phyloP scores from a whole-genome alignment of 371 early-diverging fungal genomes.

The Rhizopus sp. region DNA sequence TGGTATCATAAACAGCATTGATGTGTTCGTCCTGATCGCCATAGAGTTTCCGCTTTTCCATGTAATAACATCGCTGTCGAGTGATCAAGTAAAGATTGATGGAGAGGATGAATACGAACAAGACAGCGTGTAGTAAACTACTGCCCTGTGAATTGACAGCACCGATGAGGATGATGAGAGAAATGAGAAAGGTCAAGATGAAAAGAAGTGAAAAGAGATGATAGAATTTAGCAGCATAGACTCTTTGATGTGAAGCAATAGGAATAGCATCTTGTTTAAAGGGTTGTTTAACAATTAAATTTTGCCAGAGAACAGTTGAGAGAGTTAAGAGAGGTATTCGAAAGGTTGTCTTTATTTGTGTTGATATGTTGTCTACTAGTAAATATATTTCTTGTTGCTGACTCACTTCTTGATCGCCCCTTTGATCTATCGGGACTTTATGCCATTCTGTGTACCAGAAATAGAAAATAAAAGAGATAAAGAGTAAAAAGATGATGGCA shows the following conservation, averaged over 20 bases:
- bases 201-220: conserved; percentile 41
- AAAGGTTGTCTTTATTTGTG: conserved; percentile 41
- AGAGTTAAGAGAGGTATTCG: conserved; percentile 41
- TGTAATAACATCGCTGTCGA: conserved; percentile 51
- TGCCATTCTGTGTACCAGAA: conserved; percentile 56
- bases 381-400: conserved; percentile 51
- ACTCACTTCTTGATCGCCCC: conserved; percentile 44
- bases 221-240: conserved; percentile 36
- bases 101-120: conserved; percentile 55
- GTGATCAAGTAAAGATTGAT: conserved; percentile 57
- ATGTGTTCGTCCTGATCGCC: conserved; percentile 39
- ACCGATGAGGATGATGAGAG: conserved; percentile 38
- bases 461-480: conserved; percentile 43
- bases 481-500: conserved; percentile 35
- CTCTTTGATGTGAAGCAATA: conserved; percentile 29
- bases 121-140: conserved; percentile 40
- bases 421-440: conserved; percentile 41
- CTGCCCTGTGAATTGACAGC: conserved; percentile 22
- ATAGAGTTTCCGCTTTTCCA: conserved; percentile 37
- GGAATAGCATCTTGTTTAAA: background rate
- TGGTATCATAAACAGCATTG: conserved; percentile 38
- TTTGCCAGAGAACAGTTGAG: conserved; percentile 29
- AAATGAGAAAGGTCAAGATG: conserved; percentile 28
- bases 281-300: background rate
- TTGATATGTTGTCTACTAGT: conserved; percentile 44